Evolutionary conservation across 495 filamentous ascomycete genomes (phyloP), one percentile per base, ranked within the genome.

Genomic region (Penicillium cinerascens): DNA sequence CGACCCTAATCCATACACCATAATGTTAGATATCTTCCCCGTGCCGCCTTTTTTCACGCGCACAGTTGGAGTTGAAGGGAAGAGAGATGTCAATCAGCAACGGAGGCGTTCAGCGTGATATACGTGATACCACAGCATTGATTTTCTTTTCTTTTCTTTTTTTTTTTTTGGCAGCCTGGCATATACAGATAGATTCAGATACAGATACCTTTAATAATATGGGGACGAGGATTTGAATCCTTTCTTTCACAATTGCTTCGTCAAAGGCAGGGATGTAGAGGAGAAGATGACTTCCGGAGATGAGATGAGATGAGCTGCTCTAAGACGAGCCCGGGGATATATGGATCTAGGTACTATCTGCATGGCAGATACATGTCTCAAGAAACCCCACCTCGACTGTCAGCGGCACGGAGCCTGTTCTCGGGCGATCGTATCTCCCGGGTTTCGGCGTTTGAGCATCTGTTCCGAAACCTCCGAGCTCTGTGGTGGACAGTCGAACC

Each of bases 61-160:
- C n/a, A 3, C 10, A 16, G 37, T 6, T 17, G 18, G 37, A 18
- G 37, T 39, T 20, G 37, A n/a, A n/a, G 18, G 37, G 16, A 16
- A 39, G 37, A 20, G 10, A 13, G 29, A 33, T 33, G 37, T 33
- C 33, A 25, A 49, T 49, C 36, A 35, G 21, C 10, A 17, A 20
- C n/a, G 18, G 10, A 23, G 51, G 51, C 51, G 51, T 53, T 52
- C 37, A 42, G 36, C 36, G 43, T 25, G 10, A 20, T 36, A 47
- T 44, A 33, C 29, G 41, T 52, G 51, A 53, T 53, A 53, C 51
- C 51, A 53, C 51, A 23, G 43, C 36, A 16, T 37, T 29, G 37
- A 18, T 18, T 6, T 42, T 47, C 46, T 42, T 41, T 18, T 48
- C n/a, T n/a, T n/a, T 27, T 7, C 23, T 22, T n/a, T 27, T 6